Evolutionary conservation across 257 asterid genomes (phyloP).

Genomic region (Scutellaria baicalensis): DNA sequence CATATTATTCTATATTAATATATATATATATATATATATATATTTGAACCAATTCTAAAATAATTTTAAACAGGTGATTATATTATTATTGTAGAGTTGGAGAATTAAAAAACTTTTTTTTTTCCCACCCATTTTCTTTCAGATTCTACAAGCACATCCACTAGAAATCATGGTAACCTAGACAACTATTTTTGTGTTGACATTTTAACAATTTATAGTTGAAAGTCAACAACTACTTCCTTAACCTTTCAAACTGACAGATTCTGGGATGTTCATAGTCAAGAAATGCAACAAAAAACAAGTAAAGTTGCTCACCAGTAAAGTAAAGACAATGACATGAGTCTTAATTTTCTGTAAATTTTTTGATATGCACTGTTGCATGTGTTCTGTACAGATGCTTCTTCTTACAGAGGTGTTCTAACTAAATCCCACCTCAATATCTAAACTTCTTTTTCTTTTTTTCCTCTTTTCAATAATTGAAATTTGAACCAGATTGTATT

Average conservation of each 20-base stretch:
- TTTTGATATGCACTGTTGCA: slow-evolving; percentile 9
- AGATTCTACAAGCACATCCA: background rate
- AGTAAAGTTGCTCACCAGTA: background rate
- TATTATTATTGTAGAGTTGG: too few relatives aligned
- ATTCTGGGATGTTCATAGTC: slow-evolving; percentile 2
- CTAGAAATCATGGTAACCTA: background rate
- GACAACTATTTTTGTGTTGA: background rate
- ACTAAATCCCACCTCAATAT: slow-evolving; percentile 23
- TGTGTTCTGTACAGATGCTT: slow-evolving; percentile 13
- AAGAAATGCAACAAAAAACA: background rate
- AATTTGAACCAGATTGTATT: slow-evolving; percentile 14
- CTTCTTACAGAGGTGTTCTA: slow-evolving; percentile 6
- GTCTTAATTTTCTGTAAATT: slow-evolving; percentile 2
- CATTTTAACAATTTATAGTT: background rate
- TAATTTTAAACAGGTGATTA: too few relatives aligned
- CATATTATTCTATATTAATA: too few relatives aligned
- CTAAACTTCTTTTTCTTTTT: background rate
- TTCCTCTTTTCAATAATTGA: background rate
- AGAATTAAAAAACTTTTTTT: too few relatives aligned
- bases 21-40: too few relatives aligned
- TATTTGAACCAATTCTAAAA: too few relatives aligned
- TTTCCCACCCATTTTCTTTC: background rate
- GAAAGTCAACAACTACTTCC: slow-evolving; percentile 17
- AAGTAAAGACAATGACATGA: slow-evolving; percentile 2
- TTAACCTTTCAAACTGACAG: slow-evolving; percentile 11